A percentile compares a stretch with the other conserved stretches of the same genome.
These are phyloP conservation scores for Metarhizium humberi DNA, from an alignment of 2,329 filamentous ascomycete genomes.

Conservation along the genomic window DNA sequence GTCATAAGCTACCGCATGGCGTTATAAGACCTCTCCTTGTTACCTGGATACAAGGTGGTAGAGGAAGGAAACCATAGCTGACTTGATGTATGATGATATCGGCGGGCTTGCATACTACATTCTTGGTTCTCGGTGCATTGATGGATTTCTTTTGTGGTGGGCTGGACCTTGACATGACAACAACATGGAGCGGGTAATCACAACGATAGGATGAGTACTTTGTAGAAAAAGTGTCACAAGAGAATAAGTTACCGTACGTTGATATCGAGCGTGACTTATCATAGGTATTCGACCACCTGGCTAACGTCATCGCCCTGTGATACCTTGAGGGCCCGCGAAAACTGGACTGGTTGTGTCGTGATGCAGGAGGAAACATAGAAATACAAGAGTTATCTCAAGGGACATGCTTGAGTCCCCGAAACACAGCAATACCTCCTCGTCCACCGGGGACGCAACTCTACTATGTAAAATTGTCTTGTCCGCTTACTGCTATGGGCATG, in stretches of 20 bases:
- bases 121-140: not conserved
- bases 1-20: conserved; percentile 1
- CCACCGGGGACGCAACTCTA: too few relatives aligned
- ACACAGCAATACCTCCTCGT: too few relatives aligned
- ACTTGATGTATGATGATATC: not conserved
- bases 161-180: not conserved
- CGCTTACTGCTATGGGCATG: too few relatives aligned
- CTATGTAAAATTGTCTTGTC: too few relatives aligned
- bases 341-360: too few relatives aligned
- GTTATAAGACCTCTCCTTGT: not conserved
- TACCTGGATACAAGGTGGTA: not conserved
- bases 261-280: not conserved
- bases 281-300: too few relatives aligned
- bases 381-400: too few relatives aligned
- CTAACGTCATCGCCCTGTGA: too few relatives aligned
- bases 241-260: not conserved
- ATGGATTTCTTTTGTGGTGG: not conserved
- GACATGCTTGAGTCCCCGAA: too few relatives aligned
- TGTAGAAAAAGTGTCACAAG: not conserved
- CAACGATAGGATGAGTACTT: not conserved
- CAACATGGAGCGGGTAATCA: not conserved
- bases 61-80: not conserved
- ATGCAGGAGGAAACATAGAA: too few relatives aligned
- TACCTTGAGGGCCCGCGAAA: too few relatives aligned
- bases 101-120: not conserved